A percentile compares a stretch with the other conserved stretches of the same genome.
Evolutionary conservation across 805 yeast species (phyloP).

Genomic region (Kluyveromyces wickerhamii): DNA sequence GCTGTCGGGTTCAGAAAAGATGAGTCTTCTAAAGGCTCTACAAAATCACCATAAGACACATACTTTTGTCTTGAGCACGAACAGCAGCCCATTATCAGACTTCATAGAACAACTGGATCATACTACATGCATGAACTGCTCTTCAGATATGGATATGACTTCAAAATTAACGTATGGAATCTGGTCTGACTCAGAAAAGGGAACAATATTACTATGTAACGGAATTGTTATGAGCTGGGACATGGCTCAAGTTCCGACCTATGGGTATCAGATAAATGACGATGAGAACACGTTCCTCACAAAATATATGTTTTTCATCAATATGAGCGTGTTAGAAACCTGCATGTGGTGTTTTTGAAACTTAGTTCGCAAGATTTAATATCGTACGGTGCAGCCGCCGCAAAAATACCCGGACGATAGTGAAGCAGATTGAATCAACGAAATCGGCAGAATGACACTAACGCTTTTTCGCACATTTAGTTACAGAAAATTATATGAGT

Average conservation of each 20-base stretch:
- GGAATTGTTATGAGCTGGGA: constrained; percentile 6
- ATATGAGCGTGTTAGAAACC: constrained; percentile 17
- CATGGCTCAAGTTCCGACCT: constrained; percentile 10
- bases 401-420: too few relatives aligned
- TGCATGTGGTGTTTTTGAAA: constrained; percentile 7
- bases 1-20: not conserved
- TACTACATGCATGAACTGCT: not conserved
- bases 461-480: too few relatives aligned
- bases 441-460: too few relatives aligned
- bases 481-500: too few relatives aligned
- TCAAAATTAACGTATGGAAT: constrained; percentile 11
- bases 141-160: not conserved
- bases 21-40: not conserved
- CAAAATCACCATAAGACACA: constrained; percentile 2
- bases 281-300: constrained; percentile 4
- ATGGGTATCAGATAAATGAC: constrained; percentile 10
- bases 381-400: too few relatives aligned
- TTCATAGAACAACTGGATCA: constrained; percentile 1
- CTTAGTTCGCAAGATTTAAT: too few relatives aligned
- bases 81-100: not conserved
- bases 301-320: constrained; percentile 17
- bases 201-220: constrained; percentile 15
- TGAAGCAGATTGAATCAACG: too few relatives aligned
- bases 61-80: not conserved
- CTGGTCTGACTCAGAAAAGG: constrained; percentile 19